A percentile compares a stretch with the other conserved stretches of the same genome.
phyloP scores from a whole-genome alignment of 225 moss, liverwort and hornwort species.

The Physcomitrellopsis africana region DNA sequence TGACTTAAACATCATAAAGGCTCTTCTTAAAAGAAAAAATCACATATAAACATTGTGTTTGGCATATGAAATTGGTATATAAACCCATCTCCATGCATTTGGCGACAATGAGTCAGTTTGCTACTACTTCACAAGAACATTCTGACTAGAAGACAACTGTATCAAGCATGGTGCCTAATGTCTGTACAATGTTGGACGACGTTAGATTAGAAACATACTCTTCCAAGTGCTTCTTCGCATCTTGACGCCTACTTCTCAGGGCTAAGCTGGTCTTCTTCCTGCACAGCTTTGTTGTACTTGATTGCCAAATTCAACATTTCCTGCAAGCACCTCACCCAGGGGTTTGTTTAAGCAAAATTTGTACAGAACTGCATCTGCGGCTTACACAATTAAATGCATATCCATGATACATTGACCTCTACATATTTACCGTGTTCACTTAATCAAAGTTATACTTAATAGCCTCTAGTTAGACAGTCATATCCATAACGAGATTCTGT shows the following conservation, averaged over 20 bases:
- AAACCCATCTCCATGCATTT: too few relatives aligned
- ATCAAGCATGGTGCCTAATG: slow-evolving; percentile 54
- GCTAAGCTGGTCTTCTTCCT: slow-evolving; percentile 91
- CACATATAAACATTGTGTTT: too few relatives aligned
- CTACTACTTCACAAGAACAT: slow-evolving; percentile 33
- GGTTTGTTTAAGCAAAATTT: background rate
- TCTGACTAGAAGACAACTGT: too few relatives aligned
- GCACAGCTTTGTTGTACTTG: slow-evolving; percentile 96
- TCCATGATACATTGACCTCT: background rate
- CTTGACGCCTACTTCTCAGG: slow-evolving; percentile 83
- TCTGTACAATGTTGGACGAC: slow-evolving; percentile 77
- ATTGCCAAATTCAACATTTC: slow-evolving; percentile 90
- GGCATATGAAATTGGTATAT: too few relatives aligned
- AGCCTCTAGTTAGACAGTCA: background rate
- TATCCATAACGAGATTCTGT: background rate
- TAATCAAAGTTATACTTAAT: background rate
- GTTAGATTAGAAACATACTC: slow-evolving; percentile 68
- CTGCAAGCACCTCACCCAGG: slow-evolving; percentile 37
- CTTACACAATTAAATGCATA: background rate
- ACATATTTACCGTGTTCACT: background rate
- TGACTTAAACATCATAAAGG: too few relatives aligned
- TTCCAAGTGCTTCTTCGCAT: slow-evolving; percentile 72
- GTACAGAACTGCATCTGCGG: background rate
- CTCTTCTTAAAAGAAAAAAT: too few relatives aligned
- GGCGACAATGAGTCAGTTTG: too few relatives aligned